Percentiles rank a stretch among this genome's conserved stretches.
phyloP scores from a whole-genome alignment of 305 asterid genomes.

The Petunia hybrid region DNA sequence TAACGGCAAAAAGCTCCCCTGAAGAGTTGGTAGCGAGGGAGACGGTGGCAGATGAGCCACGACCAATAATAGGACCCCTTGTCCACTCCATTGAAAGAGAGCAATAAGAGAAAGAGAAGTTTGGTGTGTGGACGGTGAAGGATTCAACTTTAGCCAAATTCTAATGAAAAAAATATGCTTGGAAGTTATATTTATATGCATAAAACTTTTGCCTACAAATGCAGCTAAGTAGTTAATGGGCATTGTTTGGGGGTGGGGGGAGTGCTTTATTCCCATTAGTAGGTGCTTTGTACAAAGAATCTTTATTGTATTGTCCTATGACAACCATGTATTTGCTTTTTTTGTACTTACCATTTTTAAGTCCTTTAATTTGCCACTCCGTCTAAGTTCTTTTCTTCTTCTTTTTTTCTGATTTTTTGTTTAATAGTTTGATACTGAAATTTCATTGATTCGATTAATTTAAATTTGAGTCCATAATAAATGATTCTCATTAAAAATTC shows the following conservation, averaged over 20 bases:
- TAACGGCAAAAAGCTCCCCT: slow-evolving; percentile 71
- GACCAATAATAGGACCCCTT: slow-evolving; percentile 73
- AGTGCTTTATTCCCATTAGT: slow-evolving; percentile 1
- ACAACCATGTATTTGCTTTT: slow-evolving; percentile 46
- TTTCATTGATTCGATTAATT: neutral
- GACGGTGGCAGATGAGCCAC: slow-evolving; percentile 79
- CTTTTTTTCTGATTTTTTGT: neutral
- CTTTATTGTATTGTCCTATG: slow-evolving; percentile 50
- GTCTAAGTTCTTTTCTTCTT: neutral
- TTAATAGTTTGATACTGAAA: neutral
- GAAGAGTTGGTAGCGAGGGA: slow-evolving; percentile 57
- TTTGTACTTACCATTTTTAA: neutral
- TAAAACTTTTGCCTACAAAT: slow-evolving; percentile 3
- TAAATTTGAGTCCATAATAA: neutral
- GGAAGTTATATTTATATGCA: slow-evolving; percentile 38
- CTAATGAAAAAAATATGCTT: neutral
- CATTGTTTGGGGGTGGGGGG: slow-evolving; percentile 23
- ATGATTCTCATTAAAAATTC: neutral
- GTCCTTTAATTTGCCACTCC: neutral
- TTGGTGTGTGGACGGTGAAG: neutral
- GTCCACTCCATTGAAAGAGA: slow-evolving; percentile 70
- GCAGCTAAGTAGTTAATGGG: slow-evolving; percentile 29
- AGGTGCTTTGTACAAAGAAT: slow-evolving; percentile 48
- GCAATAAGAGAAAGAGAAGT: neutral
- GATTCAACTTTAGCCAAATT: neutral